phyloP scores from a whole-genome alignment of 768 basidiomycete species.

The Boletus rubescentipes region DNA sequence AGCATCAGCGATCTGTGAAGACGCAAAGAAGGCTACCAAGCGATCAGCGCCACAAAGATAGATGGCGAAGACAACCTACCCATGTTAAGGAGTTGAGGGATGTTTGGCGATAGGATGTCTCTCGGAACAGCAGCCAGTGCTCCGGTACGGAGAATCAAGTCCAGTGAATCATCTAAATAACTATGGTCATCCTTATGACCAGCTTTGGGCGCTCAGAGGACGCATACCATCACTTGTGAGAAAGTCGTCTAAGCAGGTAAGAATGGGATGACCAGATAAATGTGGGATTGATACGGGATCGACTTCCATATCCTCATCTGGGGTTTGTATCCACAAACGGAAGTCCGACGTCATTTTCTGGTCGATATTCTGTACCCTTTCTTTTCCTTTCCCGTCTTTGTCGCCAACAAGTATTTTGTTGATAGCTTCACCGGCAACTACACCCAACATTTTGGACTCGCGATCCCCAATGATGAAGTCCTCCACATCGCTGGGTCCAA shows the following conservation, averaged over 20 bases:
- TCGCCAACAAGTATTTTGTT: constrained; percentile 45
- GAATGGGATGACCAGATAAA: constrained; percentile 26
- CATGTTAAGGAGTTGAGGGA: constrained; percentile 42
- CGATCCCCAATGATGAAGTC: constrained; percentile 39
- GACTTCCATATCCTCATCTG: constrained; percentile 21
- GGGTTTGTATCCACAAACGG: constrained; percentile 32
- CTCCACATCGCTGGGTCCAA: constrained; percentile 15
- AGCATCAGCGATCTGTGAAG: constrained; percentile 32
- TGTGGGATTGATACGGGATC: constrained; percentile 9
- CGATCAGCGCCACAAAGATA: constrained; percentile 1
- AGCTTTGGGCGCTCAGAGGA: not conserved
- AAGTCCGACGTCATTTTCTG: constrained; percentile 23
- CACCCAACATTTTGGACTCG: constrained; percentile 28
- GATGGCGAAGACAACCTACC: constrained; percentile 31
- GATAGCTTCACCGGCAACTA: constrained; percentile 41
- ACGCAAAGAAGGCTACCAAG: constrained; percentile 18
- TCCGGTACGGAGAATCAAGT: constrained; percentile 43
- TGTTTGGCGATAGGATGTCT: constrained; percentile 28
- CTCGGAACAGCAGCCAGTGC: constrained; percentile 36
- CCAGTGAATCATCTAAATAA: constrained; percentile 39
- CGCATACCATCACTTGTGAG: constrained; percentile 36
- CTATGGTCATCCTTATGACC: not conserved
- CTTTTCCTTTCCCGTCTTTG: constrained; percentile 30
- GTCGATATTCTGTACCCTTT: constrained; percentile 25
- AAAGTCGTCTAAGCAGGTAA: constrained; percentile 33